These are phyloP conservation scores for Peterozyma xylosa DNA, from an alignment of 805 yeast species.

Conservation along the genomic window DNA sequence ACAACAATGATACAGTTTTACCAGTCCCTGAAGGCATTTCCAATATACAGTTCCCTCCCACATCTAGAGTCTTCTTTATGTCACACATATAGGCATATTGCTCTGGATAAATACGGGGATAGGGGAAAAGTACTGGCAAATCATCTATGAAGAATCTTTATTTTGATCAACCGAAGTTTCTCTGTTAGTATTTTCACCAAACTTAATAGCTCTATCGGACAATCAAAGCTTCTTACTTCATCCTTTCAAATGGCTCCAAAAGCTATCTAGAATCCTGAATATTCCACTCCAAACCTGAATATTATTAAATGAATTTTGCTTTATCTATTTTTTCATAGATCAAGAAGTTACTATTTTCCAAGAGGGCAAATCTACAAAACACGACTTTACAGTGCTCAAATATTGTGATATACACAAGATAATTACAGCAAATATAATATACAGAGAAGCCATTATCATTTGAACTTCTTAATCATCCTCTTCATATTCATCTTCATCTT, in stretches of 20 bases:
- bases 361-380: not conserved
- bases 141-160: constrained; percentile 86
- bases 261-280: too few relatives aligned
- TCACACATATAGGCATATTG: constrained; percentile 98
- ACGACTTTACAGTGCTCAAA: not conserved
- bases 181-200: too few relatives aligned
- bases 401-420: too few relatives aligned
- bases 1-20: constrained; percentile 85
- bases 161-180: too few relatives aligned
- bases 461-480: not conserved
- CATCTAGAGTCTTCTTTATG: constrained; percentile 87
- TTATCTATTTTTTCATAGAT: not conserved
- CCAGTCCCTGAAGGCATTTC: constrained; percentile 99
- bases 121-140: constrained; percentile 91
- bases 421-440: too few relatives aligned
- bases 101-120: constrained; percentile 95
- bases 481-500: constrained; percentile 16
- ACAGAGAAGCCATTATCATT: not conserved
- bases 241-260: too few relatives aligned
- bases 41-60: constrained; percentile 90
- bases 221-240: too few relatives aligned
- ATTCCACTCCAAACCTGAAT: too few relatives aligned
- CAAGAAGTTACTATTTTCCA: not conserved
- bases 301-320: too few relatives aligned
- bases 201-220: too few relatives aligned